Evolutionary conservation across 192 early-diverging fungal genomes (phyloP).

Genomic region (Coemansia sp.): DNA sequence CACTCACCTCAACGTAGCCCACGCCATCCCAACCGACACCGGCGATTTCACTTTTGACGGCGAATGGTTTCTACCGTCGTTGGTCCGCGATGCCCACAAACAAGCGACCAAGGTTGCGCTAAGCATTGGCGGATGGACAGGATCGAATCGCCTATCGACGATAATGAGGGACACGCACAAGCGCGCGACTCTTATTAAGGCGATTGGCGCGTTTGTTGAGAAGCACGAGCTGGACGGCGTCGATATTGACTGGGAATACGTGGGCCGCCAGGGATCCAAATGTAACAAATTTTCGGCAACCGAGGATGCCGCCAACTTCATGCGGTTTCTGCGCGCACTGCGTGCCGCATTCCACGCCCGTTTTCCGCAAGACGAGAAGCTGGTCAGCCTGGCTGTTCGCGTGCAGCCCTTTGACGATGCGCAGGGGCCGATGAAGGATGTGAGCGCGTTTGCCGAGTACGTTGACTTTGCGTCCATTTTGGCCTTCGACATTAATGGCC

Average conservation of each 20-base stretch:
- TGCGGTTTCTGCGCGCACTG: constrained; percentile 40
- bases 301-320: constrained; percentile 44
- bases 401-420: constrained; percentile 58
- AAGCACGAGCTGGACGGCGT: constrained; percentile 62
- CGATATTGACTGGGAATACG: constrained; percentile 67
- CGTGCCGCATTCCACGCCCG: constrained; percentile 32
- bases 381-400: constrained; percentile 63
- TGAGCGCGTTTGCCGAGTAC: constrained; percentile 58
- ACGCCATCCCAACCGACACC: constrained; percentile 48
- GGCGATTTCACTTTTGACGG: constrained; percentile 54
- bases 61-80: constrained; percentile 54
- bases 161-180: constrained; percentile 53
- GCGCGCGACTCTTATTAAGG: constrained; percentile 58
- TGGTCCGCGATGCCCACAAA: constrained; percentile 50
- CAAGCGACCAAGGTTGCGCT: constrained; percentile 56
- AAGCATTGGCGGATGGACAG: constrained; percentile 74
- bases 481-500: constrained; percentile 65
- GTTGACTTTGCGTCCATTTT: constrained; percentile 67
- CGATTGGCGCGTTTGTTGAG: constrained; percentile 55
- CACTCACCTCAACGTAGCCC: constrained; percentile 49
- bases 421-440: constrained; percentile 54
- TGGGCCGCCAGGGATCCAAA: constrained; percentile 55
- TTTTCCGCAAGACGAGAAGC: constrained; percentile 43
- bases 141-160: constrained; percentile 61
- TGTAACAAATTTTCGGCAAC: constrained; percentile 52